phyloP scores from a whole-genome alignment of 148 eudicot species.

The Vaccinium darrowii region DNA sequence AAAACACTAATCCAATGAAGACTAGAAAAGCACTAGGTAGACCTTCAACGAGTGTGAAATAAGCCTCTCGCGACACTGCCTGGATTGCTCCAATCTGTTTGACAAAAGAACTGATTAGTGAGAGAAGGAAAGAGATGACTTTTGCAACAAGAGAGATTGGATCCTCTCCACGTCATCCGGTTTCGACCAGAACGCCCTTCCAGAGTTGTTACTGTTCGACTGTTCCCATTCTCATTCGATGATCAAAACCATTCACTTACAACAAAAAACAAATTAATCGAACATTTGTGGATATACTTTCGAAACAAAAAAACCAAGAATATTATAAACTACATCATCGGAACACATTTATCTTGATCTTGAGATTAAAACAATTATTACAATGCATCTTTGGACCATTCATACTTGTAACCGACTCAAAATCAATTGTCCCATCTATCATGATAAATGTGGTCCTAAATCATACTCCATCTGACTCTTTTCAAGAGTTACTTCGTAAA shows the following conservation, averaged over 20 bases:
- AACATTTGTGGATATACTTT: neutral
- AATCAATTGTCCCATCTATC: neutral
- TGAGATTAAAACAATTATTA: too few species aligned
- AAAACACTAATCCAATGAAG: neutral
- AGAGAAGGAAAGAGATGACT: neutral
- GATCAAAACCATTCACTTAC: neutral
- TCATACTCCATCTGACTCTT: too few species aligned
- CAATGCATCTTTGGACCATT: too few species aligned
- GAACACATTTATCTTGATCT: neutral
- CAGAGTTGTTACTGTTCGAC: neutral
- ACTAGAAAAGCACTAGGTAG: neutral
- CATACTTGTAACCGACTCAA: neutral
- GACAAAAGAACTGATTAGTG: neutral
- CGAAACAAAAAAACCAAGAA: neutral
- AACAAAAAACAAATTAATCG: neutral
- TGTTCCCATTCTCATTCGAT: neutral
- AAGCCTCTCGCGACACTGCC: slow-evolving; percentile 89
- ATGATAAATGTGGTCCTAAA: neutral
- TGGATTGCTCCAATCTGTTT: slow-evolving; percentile 84
- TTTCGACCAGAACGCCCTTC: neutral
- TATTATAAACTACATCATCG: neutral
- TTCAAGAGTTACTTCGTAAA: too few species aligned
- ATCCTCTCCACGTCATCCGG: neutral
- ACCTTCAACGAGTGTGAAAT: slow-evolving; percentile 70
- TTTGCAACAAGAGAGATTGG: neutral